Conservation (phyloP, 2,329 filamentous ascomycete species). For the Fusarium sulawesiense region DNA sequence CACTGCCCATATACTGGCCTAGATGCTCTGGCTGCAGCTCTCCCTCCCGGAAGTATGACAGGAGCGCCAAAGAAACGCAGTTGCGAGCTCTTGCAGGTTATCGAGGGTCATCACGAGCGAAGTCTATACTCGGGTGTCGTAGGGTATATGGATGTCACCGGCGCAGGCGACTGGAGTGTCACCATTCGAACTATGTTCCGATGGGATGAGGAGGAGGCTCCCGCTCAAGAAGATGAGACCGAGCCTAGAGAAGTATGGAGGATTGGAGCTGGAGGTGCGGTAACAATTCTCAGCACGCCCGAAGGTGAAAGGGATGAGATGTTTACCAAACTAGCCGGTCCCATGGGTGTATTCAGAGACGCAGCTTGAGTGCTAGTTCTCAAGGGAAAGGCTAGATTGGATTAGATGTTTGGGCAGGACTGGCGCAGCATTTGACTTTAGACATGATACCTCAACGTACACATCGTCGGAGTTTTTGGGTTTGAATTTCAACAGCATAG, state of each 20-base stretch:
- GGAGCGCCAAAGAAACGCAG: constrained; percentile 94
- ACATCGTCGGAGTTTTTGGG: constrained; percentile 48
- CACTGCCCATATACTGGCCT: constrained; percentile 66
- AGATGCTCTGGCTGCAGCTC: constrained; percentile 78
- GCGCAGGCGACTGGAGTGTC: constrained; percentile 90
- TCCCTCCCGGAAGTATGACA: constrained; percentile 96
- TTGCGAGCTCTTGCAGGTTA: constrained; percentile 79
- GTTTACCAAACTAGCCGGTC: constrained; percentile 76
- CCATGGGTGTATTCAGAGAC: constrained; percentile 62
- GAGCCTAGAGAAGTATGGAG: constrained; percentile 73
- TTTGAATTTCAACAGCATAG: constrained; percentile 46
- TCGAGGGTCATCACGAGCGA: constrained; percentile 73
- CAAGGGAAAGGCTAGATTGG: neutral
- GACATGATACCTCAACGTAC: constrained; percentile 52
- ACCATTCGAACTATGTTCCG: constrained; percentile 85
- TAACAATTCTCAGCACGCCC: constrained; percentile 84
- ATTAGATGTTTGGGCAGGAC: neutral
- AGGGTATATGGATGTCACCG: constrained; percentile 88
- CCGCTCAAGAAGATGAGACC: constrained; percentile 45
- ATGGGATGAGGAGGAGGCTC: constrained; percentile 70
- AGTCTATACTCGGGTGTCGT: constrained; percentile 89
- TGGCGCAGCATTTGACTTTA: constrained; percentile 31
- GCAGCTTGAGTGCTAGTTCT: constrained; percentile 38
- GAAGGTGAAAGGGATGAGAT: constrained; percentile 92
- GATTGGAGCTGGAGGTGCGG: constrained; percentile 89